Evolutionary conservation across 345 rosid genomes (phyloP).

Genomic region (Populus pruinosa): DNA sequence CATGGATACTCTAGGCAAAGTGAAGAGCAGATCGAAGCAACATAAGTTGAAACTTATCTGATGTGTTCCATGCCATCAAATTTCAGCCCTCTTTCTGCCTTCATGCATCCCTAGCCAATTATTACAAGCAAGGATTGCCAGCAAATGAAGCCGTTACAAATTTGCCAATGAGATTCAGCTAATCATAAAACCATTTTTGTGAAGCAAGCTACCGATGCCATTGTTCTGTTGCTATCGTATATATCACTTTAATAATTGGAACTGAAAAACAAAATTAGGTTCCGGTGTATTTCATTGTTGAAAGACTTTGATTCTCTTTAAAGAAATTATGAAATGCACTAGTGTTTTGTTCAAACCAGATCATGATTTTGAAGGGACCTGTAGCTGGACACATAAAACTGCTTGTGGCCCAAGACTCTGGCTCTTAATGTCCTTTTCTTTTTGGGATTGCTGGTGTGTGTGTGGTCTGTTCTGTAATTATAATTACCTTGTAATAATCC

Average conservation of each 20-base stretch:
- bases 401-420: not conserved
- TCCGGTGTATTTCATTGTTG: not conserved
- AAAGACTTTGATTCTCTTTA: not conserved
- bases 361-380: not conserved
- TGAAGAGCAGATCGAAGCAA: no score
- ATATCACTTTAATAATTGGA: not conserved
- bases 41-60: no score
- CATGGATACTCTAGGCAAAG: no score
- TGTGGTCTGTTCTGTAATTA: not conserved
- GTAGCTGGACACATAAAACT: not conserved
- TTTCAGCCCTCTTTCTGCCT: no score
- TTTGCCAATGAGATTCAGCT: not conserved
- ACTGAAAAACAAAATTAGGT: not conserved
- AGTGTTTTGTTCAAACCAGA: not conserved
- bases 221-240: not conserved
- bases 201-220: not conserved
- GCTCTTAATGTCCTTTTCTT: not conserved
- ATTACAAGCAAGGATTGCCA: not conserved
- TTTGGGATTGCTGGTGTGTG: not conserved
- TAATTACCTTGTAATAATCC: not conserved
- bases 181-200: not conserved
- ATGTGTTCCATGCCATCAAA: no score
- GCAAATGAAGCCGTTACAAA: not conserved
- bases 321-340: not conserved
- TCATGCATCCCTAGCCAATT: not conserved